A percentile compares a stretch with the other conserved stretches of the same genome.
Conservation (phyloP, 2,329 filamentous ascomycete genomes). For the Moelleriella libera region DNA sequence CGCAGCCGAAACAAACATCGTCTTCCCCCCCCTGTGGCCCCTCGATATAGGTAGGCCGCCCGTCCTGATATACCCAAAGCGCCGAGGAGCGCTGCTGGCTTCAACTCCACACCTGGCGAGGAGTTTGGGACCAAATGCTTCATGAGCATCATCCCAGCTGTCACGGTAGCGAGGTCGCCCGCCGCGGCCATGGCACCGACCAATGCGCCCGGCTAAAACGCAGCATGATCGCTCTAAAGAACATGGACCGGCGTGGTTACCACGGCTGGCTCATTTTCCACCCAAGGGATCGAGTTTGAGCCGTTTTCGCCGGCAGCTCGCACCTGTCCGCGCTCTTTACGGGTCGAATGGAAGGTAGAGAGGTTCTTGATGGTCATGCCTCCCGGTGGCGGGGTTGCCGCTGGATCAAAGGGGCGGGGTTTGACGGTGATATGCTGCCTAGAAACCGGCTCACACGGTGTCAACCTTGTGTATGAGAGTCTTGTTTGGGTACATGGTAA, state of each 20-base stretch:
- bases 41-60: background rate
- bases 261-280: background rate
- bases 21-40: slow-evolving; percentile 44
- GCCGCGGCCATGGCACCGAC: too few species aligned
- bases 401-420: background rate
- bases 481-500: background rate
- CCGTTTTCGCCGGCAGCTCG: background rate
- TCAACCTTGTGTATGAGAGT: background rate
- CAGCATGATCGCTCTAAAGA: too few species aligned
- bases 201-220: too few species aligned
- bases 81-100: too few species aligned
- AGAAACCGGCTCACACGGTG: background rate
- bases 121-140: too few species aligned
- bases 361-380: background rate
- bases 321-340: background rate
- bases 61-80: too few species aligned
- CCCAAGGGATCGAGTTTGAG: background rate
- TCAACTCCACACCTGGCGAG: too few species aligned
- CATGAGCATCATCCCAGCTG: too few species aligned
- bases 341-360: background rate
- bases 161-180: too few species aligned
- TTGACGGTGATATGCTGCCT: background rate
- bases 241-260: too few species aligned
- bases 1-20: slow-evolving; percentile 63
- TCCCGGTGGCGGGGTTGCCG: background rate